Evolutionary conservation across 352 stramenopile species (phyloP).

Genomic region (Aphanomyces astaci): DNA sequence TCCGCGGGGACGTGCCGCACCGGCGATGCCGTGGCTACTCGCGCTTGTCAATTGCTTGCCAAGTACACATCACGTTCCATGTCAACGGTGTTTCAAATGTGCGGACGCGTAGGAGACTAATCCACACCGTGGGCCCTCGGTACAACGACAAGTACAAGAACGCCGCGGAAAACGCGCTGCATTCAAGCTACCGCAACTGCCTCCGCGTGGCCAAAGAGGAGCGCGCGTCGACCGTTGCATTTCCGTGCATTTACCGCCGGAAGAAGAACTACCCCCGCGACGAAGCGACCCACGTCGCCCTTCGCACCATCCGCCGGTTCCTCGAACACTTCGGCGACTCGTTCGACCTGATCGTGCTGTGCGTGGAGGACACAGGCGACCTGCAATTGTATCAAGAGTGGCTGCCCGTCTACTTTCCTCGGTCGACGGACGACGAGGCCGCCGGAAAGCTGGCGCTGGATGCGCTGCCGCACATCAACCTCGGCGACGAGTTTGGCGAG

Average conservation of each 20-base stretch:
- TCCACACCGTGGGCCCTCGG: slow-evolving; percentile 81
- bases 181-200: slow-evolving; percentile 65
- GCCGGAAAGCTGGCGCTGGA: slow-evolving; percentile 28
- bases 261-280: slow-evolving; percentile 71
- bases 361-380: slow-evolving; percentile 52
- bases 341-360: slow-evolving; percentile 61
- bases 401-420: slow-evolving; percentile 69
- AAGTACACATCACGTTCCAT: slow-evolving; percentile 39
- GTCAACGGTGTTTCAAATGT: neutral
- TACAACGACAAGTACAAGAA: slow-evolving; percentile 73
- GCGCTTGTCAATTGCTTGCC: slow-evolving; percentile 60
- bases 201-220: slow-evolving; percentile 63
- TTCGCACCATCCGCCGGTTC: slow-evolving; percentile 59
- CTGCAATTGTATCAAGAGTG: slow-evolving; percentile 50
- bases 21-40: slow-evolving; percentile 74
- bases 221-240: slow-evolving; percentile 46
- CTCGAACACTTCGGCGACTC: slow-evolving; percentile 56
- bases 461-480: slow-evolving; percentile 24
- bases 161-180: slow-evolving; percentile 72
- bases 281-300: slow-evolving; percentile 65
- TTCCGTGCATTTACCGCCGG: slow-evolving; percentile 69
- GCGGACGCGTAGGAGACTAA: slow-evolving; percentile 29
- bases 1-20: slow-evolving; percentile 57
- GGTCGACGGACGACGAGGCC: slow-evolving; percentile 32
- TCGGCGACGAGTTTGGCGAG: slow-evolving; percentile 62